Evolutionary conservation across 768 basidiomycete species (phyloP), one percentile per base, ranked within the genome.

Genomic region (Galerina sulciceps): DNA sequence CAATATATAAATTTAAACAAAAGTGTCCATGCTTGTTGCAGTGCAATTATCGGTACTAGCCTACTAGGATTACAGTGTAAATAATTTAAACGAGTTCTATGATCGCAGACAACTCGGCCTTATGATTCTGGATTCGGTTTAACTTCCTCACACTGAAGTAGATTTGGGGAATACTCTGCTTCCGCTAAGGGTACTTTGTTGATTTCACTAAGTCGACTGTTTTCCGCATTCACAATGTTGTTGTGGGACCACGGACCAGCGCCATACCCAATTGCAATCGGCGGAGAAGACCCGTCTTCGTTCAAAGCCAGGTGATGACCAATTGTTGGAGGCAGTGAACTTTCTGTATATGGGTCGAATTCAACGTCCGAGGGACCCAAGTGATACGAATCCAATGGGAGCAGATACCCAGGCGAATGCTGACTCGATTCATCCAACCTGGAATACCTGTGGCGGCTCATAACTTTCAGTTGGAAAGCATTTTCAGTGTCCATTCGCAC

Each of bases 291-390:
- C 38, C 43, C 35, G 26, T 46, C 41, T 17, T 50, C 52, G 45
- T 34, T 62, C 62, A 22, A 57, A 49, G 50, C 45, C 18, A 61
- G 38, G 47, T 54, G 45, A 36, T 51, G 45, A n/a, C 23, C 52
- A 36, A 38, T 55, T 34, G 60, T 54, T 40, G 55, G 44, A 52
- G 48, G 38, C 14, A 53, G 48, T 17, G 51, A 55, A 13, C 69
- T 65, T 40, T 76, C 77, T 37, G 67, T 66, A 52, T 82, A 82
- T 6, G 79, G 79, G 51, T 82, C 66, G 48, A 75, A 81, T 57
- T 76, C 76, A 42, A 57, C 49, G n/a, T 59, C 64, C 4, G 50
- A 59, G 36, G 56, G 53, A 10, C 47, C 59, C 41, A 58, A 43
- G 34, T 53, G 47, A 15, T 45, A 48, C 13, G 62, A 46, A 48